A percentile compares a stretch with the other conserved stretches of the same genome.
Evolutionary conservation across 2,329 filamentous ascomycete genomes (phyloP).

Genomic region (Cercospora zeae-maydis): DNA sequence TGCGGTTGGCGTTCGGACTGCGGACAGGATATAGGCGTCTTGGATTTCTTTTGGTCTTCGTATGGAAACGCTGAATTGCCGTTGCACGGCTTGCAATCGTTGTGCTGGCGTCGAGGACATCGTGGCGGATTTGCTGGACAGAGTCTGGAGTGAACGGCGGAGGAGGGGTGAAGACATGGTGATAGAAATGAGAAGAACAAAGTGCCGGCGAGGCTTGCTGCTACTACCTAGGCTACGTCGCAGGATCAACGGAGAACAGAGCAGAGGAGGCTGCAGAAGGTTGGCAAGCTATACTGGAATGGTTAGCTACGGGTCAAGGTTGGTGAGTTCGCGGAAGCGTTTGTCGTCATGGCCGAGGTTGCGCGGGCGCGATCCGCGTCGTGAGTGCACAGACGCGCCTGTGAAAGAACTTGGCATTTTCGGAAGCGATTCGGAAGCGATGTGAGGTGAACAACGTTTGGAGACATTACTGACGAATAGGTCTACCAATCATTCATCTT

Average conservation of each 20-base stretch:
- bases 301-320: conserved; percentile 10
- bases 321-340: background rate
- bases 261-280: conserved; percentile 1
- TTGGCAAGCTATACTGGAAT: conserved; percentile 11
- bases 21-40: conserved; percentile 92
- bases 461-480: background rate
- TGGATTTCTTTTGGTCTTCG: conserved; percentile 63
- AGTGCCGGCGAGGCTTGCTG: background rate
- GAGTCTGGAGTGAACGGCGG: conserved; percentile 25
- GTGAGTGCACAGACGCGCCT: background rate
- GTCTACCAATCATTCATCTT: background rate
- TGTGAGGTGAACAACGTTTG: background rate
- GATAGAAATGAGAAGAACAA: background rate
- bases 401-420: background rate
- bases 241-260: background rate
- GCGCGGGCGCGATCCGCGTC: background rate
- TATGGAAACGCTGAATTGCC: conserved; percentile 50
- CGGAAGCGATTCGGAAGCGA: conserved; percentile 5
- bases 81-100: conserved; percentile 29
- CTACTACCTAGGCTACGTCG: conserved; percentile 9
- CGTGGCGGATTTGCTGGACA: conserved; percentile 21
- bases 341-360: conserved; percentile 8
- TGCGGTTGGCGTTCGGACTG: conserved; percentile 80
- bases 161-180: conserved; percentile 25
- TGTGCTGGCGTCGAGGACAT: conserved; percentile 29